phyloP scores from a whole-genome alignment of 495 filamentous ascomycete species.

The Barbatosphaeria neglecta region DNA sequence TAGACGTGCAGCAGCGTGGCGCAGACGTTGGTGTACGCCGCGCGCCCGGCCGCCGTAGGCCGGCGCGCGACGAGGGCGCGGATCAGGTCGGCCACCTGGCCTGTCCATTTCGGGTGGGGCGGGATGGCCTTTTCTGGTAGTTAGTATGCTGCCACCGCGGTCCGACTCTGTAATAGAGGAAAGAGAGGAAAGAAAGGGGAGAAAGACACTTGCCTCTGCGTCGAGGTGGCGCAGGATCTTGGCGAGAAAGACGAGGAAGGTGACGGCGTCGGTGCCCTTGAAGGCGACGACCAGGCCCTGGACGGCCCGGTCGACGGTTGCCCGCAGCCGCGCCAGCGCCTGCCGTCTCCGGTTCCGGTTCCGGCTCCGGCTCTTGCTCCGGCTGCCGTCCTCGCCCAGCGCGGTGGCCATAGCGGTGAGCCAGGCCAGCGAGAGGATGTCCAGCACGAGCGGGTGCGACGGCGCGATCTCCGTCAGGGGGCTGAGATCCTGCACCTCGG shows the following conservation, averaged over 20 bases:
- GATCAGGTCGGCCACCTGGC: slow-evolving; percentile 24
- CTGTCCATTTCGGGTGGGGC: slow-evolving; percentile 30
- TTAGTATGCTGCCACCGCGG: background rate
- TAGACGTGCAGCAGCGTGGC: slow-evolving; percentile 43
- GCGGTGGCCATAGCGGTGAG: too few relatives aligned
- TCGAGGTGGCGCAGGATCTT: slow-evolving; percentile 29
- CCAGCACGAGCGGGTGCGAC: slow-evolving; percentile 37
- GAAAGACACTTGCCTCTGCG: slow-evolving; percentile 20
- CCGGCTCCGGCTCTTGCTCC: too few relatives aligned
- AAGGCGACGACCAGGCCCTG: slow-evolving; percentile 33
- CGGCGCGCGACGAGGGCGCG: slow-evolving; percentile 29
- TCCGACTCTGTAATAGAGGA: too few relatives aligned
- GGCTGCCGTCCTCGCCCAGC: too few relatives aligned
- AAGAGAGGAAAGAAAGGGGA: background rate
- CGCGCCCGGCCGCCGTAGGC: slow-evolving; percentile 34
- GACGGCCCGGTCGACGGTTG: slow-evolving; percentile 34
- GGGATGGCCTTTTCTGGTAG: slow-evolving; percentile 12
- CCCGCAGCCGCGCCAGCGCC: slow-evolving; percentile 10
- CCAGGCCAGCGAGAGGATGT: slow-evolving; percentile 42
- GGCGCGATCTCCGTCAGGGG: slow-evolving; percentile 40
- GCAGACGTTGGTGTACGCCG: slow-evolving; percentile 37
- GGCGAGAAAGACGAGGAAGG: slow-evolving; percentile 35
- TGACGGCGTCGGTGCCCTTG: slow-evolving; percentile 38
- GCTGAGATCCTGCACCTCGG: slow-evolving; percentile 28
- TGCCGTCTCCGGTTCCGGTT: too few relatives aligned